These are phyloP conservation scores for Dichomitus squalens DNA, from an alignment of 1,284 basidiomycete species.

Conservation along the genomic window DNA sequence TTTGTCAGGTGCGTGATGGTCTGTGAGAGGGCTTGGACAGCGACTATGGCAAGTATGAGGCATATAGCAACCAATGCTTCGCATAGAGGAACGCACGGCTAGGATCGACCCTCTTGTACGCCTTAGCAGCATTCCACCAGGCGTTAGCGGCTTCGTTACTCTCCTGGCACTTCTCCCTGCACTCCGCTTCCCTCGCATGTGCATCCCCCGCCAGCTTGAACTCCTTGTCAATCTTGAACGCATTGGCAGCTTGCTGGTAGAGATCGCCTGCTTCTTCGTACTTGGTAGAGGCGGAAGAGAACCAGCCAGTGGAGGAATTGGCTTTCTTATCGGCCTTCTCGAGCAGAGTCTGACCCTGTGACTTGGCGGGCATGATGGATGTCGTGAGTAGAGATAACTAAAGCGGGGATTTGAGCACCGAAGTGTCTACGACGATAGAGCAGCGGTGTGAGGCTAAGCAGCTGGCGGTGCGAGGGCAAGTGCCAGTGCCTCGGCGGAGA, in stretches of 20 bases:
- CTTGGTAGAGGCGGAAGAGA: slow-evolving; percentile 78
- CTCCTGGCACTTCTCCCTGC: slow-evolving; percentile 85
- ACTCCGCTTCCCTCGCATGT: slow-evolving; percentile 89
- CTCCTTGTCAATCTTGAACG: slow-evolving; percentile 92
- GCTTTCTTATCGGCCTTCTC: slow-evolving; percentile 94
- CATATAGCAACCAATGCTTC: not conserved
- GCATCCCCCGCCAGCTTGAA: slow-evolving; percentile 92
- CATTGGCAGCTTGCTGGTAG: slow-evolving; percentile 93
- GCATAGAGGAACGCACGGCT: slow-evolving; percentile 58
- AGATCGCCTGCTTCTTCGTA: slow-evolving; percentile 95
- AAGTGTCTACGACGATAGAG: no score
- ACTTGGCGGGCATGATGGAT: slow-evolving; percentile 48
- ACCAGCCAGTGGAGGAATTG: slow-evolving; percentile 83
- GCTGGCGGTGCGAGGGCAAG: slow-evolving; percentile 2
- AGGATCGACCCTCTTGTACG: slow-evolving; percentile 87
- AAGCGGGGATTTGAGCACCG: no score
- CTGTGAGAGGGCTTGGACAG: slow-evolving; percentile 86
- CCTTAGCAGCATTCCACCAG: slow-evolving; percentile 96
- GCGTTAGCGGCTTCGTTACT: slow-evolving; percentile 93
- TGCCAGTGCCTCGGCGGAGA: not conserved
- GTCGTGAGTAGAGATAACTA: not conserved
- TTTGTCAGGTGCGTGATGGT: slow-evolving; percentile 86
- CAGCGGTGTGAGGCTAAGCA: slow-evolving; percentile 2
- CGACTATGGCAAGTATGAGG: slow-evolving; percentile 56
- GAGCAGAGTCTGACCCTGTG: slow-evolving; percentile 68